Conservation (phyloP, 305 asterid genomes). For the Fraxinus platypoda region DNA sequence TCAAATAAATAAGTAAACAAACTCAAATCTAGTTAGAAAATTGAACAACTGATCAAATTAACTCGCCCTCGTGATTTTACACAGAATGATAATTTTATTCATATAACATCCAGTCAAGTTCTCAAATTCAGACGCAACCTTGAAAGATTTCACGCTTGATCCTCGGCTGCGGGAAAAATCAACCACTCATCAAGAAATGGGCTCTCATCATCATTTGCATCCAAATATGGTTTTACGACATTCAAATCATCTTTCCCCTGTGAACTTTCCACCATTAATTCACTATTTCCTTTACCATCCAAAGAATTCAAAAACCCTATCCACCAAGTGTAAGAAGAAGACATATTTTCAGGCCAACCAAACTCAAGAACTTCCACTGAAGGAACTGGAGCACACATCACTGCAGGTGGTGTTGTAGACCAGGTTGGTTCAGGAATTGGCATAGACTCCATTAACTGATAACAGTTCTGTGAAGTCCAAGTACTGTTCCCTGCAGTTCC, state of each 20-base stretch:
- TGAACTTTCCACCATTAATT: background rate
- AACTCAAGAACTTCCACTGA: constrained; percentile 10
- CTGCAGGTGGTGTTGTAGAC: constrained; percentile 42
- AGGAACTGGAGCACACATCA: constrained; percentile 19
- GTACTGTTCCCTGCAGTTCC: constrained; percentile 1
- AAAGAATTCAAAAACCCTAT: constrained; percentile 36
- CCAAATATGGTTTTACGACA: constrained; percentile 3
- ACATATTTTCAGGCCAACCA: constrained; percentile 29
- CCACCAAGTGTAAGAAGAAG: constrained; percentile 43
- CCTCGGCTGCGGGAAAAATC: constrained; percentile 27
- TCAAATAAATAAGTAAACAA: no score
- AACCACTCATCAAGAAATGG: constrained; percentile 37
- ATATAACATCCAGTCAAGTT: background rate
- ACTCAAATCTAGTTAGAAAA: background rate
- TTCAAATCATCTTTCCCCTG: constrained; percentile 1
- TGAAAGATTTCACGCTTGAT: background rate
- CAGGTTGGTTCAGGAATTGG: constrained; percentile 37
- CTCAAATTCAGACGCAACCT: background rate
- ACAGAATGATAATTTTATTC: background rate
- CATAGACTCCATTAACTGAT: constrained; percentile 33
- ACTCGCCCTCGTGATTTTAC: background rate
- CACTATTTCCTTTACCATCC: constrained; percentile 21
- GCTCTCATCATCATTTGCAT: constrained; percentile 13
- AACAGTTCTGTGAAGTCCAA: background rate
- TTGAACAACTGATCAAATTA: background rate